phyloP scores from a whole-genome alignment of 108 stramenopile species.

The Cyclostephanos invisitatus region DNA sequence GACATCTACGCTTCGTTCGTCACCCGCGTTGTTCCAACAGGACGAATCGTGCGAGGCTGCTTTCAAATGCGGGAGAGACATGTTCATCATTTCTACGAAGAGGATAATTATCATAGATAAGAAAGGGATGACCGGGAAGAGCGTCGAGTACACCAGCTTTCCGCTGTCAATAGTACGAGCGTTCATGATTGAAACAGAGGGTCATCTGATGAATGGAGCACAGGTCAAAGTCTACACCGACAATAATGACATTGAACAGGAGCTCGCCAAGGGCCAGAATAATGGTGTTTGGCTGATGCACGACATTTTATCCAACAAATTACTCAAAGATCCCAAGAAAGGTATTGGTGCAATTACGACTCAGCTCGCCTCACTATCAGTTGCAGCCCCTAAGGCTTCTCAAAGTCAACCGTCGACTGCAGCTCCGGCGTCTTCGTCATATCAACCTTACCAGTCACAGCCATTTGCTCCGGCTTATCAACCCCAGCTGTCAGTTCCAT shows the following conservation, averaged over 20 bases:
- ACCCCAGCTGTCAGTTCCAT: no score
- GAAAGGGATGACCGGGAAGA: constrained; percentile 64
- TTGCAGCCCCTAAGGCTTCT: background rate
- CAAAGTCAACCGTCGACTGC: background rate
- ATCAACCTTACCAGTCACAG: background rate
- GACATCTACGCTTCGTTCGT: constrained; percentile 46
- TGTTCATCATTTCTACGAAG: constrained; percentile 57
- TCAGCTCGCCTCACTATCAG: background rate
- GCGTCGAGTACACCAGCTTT: constrained; percentile 60
- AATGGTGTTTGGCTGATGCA: constrained; percentile 47
- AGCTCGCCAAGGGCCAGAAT: constrained; percentile 42
- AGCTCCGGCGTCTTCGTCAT: background rate
- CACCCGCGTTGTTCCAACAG: constrained; percentile 55
- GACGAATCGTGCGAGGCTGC: constrained; percentile 61
- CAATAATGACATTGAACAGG: constrained; percentile 37
- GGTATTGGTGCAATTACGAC: constrained; percentile 23
- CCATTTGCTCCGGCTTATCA: background rate
- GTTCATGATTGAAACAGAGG: constrained; percentile 62
- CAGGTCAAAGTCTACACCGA: constrained; percentile 50
- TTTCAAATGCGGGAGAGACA: constrained; percentile 59
- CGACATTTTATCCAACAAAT: constrained; percentile 38
- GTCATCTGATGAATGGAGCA: constrained; percentile 46
- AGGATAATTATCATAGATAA: constrained; percentile 61
- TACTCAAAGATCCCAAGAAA: constrained; percentile 24
- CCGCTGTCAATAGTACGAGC: constrained; percentile 28